Evolutionary conservation across 2,329 filamentous ascomycete genomes (phyloP).

Genomic region (Mycocentrospora acerina): DNA sequence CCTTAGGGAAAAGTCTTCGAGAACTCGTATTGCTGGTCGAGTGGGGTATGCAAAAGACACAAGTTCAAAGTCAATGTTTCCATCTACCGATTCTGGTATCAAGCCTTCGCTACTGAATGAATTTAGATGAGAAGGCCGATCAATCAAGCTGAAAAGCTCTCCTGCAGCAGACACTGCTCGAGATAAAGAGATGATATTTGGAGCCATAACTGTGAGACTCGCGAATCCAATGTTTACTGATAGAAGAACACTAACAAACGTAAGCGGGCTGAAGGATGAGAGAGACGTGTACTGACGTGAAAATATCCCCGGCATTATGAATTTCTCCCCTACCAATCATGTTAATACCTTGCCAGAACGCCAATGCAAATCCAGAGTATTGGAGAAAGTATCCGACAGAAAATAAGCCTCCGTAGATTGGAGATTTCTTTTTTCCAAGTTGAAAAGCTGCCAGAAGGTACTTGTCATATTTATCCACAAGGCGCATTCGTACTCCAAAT

Average conservation of each 20-base stretch:
- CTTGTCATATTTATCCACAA: conserved; percentile 85
- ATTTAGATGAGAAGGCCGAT: too few relatives aligned
- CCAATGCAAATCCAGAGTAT: conserved; percentile 45
- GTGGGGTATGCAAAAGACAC: conserved; percentile 95
- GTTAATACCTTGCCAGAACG: conserved; percentile 52
- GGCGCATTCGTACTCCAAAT: conserved; percentile 88
- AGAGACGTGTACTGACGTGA: too few relatives aligned
- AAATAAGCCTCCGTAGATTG: conserved; percentile 74
- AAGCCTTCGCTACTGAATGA: conserved; percentile 73
- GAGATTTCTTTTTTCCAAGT: too few relatives aligned
- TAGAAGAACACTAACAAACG: too few relatives aligned
- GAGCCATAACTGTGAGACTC: too few relatives aligned
- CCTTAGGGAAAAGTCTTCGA: conserved; percentile 76
- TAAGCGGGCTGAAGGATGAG: too few relatives aligned
- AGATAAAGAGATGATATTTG: too few relatives aligned
- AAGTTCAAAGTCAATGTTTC: conserved; percentile 76
- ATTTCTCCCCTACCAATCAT: conserved; percentile 59
- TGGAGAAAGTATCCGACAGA: conserved; percentile 81
- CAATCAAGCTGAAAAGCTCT: too few relatives aligned
- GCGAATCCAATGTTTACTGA: too few relatives aligned
- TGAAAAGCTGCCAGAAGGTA: conserved; percentile 72
- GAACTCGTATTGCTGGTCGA: conserved; percentile 83
- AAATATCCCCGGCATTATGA: conserved; percentile 66
- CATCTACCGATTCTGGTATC: conserved; percentile 71
- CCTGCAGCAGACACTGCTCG: too few relatives aligned